A percentile compares a stretch with the other conserved stretches of the same genome.
Evolutionary conservation across 768 basidiomycete species (phyloP).

Genomic region (Cystobasidium ongulense): DNA sequence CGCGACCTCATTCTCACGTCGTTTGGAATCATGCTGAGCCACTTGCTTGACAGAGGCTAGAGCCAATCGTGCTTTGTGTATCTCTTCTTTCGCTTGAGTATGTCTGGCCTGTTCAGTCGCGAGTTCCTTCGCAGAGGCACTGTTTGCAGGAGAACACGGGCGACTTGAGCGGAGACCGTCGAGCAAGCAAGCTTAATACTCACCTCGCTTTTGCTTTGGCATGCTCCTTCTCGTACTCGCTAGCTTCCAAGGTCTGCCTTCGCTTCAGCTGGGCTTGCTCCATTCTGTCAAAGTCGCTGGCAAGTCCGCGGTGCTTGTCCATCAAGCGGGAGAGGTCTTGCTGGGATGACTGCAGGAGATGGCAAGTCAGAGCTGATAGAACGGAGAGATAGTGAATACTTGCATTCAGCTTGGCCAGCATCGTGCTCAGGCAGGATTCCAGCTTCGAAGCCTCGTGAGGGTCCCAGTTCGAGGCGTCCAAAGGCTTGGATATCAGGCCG

Average conservation of each 20-base stretch:
- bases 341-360: not conserved
- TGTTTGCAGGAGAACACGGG: not conserved
- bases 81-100: conserved; percentile 20
- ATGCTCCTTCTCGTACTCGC: conserved; percentile 20
- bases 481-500: not conserved
- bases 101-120: conserved; percentile 4
- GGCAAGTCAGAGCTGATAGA: not conserved
- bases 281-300: conserved; percentile 10
- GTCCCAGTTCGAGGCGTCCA: not conserved
- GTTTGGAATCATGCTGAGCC: conserved; percentile 15
- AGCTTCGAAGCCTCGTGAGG: not conserved
- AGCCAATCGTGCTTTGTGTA: conserved; percentile 9
- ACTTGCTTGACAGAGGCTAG: not conserved
- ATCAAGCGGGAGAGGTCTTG: conserved; percentile 2
- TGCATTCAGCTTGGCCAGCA: not conserved
- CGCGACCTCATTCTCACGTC: conserved; percentile 21
- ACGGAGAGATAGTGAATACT: not conserved
- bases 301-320: conserved; percentile 17
- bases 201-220: conserved; percentile 12
- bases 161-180: not conserved
- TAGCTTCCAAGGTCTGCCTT: not conserved
- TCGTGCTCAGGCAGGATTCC: conserved; percentile 8
- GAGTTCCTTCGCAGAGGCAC: conserved; percentile 15
- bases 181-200: not conserved
- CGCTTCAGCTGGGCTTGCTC: not conserved